These are phyloP conservation scores for Nemania diffusa DNA, from an alignment of 2,329 filamentous ascomycete species.

Conservation along the genomic window DNA sequence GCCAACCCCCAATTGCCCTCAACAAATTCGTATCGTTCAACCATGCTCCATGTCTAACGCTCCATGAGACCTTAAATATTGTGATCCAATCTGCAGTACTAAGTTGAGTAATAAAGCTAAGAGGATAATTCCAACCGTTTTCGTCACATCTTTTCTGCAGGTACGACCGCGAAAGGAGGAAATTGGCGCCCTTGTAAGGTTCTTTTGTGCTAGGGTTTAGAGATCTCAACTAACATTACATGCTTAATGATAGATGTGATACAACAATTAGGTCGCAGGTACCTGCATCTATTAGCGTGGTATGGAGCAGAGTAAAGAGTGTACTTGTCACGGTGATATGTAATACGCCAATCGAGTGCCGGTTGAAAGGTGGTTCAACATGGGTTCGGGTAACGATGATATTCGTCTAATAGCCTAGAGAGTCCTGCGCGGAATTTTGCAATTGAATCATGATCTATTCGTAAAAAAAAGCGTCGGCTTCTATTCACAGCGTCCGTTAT, in stretches of 20 bases:
- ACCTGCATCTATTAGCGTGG: too few species aligned
- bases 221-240: conserved; percentile 13
- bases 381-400: background rate
- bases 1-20: background rate
- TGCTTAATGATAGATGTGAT: background rate
- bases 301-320: too few species aligned
- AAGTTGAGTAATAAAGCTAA: conserved; percentile 3
- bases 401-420: background rate
- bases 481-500: conserved; percentile 10
- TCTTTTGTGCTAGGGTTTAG: background rate
- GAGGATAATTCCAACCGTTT: too few species aligned
- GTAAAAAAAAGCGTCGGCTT: background rate
- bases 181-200: background rate
- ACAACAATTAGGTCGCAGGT: background rate
- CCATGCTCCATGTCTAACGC: background rate
- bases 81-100: background rate
- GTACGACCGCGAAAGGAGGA: conserved; percentile 2
- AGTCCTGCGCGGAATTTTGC: too few species aligned
- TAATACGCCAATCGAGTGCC: background rate
- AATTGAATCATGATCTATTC: background rate
- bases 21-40: background rate
- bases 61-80: conserved; percentile 4
- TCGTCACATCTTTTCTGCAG: background rate
- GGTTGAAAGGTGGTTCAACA: background rate
- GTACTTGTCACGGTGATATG: too few species aligned